Base-by-base conservation (phyloP, 2,329 filamentous ascomycete species). In the Ceratocystis smalleyi region DNA sequence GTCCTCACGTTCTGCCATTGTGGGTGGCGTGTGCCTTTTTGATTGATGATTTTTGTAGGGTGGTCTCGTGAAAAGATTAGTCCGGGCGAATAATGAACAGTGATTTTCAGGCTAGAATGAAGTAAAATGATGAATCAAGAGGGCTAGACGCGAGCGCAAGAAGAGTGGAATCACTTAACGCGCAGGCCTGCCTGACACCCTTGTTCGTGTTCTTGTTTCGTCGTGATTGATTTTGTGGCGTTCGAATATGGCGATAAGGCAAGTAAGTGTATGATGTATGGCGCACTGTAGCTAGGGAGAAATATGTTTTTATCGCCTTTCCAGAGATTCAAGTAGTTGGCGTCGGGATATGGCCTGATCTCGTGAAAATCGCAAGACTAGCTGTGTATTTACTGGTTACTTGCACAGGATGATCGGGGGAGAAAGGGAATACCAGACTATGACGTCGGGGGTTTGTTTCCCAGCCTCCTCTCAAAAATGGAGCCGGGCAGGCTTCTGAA, bases 1-100 rank as follows among this genome's bases (percentile, higher is more conserved):
- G 61, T 66, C 65, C 54, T 66, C 59, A 8, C 65, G 59, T 45
- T 66, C 65, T 22, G 51, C 43, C 65, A 66, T 66, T 62, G 40
- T 64, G 43, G 19, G n/a, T 15, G 30, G 22, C 17, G 47, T 27
- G 22, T 43, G 54, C 7, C 24, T 8, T 30, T 57, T 35, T 32
- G 17, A 4, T 17, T 57, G 54, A 5, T 57, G 27, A 30, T 57
- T n/a, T 47, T 17, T 27, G 15, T 24, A 24, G 15, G 22, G 19
- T 51, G 17, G 15, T n/a, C 54, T 17, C 51, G 27, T 27, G 22
- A 24, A 61, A 12, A 22, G 19, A 24, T 19, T 32, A 43, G 32
- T 22, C 32, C 40, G 55, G 27, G 24, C 19, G 55, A 60, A 12
- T 49, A 59, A 64, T 32, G 45, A 43, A 43, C 54, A 5, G 55